Evolutionary conservation across 495 filamentous ascomycete genomes (phyloP).

Genomic region (Ramalina intermedia): DNA sequence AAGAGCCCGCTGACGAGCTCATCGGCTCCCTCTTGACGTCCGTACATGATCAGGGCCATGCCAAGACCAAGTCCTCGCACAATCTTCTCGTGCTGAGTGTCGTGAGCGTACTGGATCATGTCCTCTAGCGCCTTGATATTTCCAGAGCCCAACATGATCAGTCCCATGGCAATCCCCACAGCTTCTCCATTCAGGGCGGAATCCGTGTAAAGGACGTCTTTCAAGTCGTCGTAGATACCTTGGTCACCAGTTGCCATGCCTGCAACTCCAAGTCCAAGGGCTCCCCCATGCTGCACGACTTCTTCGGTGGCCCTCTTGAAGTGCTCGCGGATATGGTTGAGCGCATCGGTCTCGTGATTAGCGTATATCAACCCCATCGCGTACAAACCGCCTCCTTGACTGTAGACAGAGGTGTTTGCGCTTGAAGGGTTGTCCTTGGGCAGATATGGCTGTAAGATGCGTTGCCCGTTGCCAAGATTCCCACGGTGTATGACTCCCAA

Average conservation of each 20-base stretch:
- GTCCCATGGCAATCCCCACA: conserved; percentile 85
- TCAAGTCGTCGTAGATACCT: conserved; percentile 82
- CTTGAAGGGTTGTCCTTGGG: conserved; percentile 51
- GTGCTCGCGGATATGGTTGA: conserved; percentile 74
- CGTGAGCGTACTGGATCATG: conserved; percentile 95
- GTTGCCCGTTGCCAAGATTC: conserved; percentile 82
- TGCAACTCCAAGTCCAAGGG: conserved; percentile 87
- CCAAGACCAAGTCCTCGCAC: conserved; percentile 88
- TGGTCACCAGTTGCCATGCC: conserved; percentile 92
- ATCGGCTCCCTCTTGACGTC: conserved; percentile 86
- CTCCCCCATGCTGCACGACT: conserved; percentile 93
- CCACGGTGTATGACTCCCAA: conserved; percentile 93
- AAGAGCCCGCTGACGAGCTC: conserved; percentile 85
- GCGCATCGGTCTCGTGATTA: conserved; percentile 87
- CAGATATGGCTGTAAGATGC: conserved; percentile 88
- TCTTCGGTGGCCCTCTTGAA: conserved; percentile 83
- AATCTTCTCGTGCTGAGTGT: conserved; percentile 98
- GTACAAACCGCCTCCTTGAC: conserved; percentile 89
- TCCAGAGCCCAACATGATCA: conserved; percentile 94
- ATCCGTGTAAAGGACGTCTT: conserved; percentile 73
- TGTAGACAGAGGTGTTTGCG: conserved; percentile 67
- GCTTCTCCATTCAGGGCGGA: conserved; percentile 95
- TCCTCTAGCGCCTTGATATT: conserved; percentile 81
- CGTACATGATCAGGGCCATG: conserved; percentile 98
- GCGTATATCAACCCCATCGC: conserved; percentile 94